These are phyloP conservation scores for Talaromyces sp. DNA, from an alignment of 2,329 filamentous ascomycete species.

Conservation along the genomic window DNA sequence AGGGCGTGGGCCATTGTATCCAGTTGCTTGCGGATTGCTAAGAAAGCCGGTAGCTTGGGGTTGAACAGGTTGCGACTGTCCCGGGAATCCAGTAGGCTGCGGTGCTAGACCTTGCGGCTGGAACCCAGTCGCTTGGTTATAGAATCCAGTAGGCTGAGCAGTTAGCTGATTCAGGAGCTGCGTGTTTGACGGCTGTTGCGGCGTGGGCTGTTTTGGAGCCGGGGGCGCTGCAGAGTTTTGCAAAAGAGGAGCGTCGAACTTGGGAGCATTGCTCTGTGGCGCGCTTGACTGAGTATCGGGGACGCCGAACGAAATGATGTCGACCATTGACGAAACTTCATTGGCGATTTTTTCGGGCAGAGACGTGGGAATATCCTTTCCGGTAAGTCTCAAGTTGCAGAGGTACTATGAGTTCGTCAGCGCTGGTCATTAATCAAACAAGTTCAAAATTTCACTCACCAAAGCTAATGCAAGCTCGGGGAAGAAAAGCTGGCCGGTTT, in stretches of 20 bases:
- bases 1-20: slow-evolving; percentile 74
- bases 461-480: slow-evolving; percentile 96
- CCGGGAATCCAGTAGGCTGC: slow-evolving; percentile 45
- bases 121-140: slow-evolving; percentile 65
- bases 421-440: background rate
- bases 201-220: slow-evolving; percentile 63
- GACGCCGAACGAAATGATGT: slow-evolving; percentile 95
- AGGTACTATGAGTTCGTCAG: slow-evolving; percentile 58
- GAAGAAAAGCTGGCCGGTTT: slow-evolving; percentile 92
- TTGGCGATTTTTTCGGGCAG: slow-evolving; percentile 88
- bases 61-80: slow-evolving; percentile 57
- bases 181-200: slow-evolving; percentile 66
- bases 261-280: slow-evolving; percentile 65
- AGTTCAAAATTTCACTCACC: slow-evolving; percentile 33
- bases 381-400: slow-evolving; percentile 88
- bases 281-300: slow-evolving; percentile 62
- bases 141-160: slow-evolving; percentile 51
- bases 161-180: slow-evolving; percentile 58
- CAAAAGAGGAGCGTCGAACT: slow-evolving; percentile 59
- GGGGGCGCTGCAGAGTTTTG: slow-evolving; percentile 51
- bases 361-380: slow-evolving; percentile 69
- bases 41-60: slow-evolving; percentile 69
- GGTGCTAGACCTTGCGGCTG: slow-evolving; percentile 45
- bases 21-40: slow-evolving; percentile 69
- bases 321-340: slow-evolving; percentile 98